Evolutionary conservation across 306 rosid genomes (phyloP), one percentile per base, ranked within the genome.

Genomic region (Cicer judaicum): DNA sequence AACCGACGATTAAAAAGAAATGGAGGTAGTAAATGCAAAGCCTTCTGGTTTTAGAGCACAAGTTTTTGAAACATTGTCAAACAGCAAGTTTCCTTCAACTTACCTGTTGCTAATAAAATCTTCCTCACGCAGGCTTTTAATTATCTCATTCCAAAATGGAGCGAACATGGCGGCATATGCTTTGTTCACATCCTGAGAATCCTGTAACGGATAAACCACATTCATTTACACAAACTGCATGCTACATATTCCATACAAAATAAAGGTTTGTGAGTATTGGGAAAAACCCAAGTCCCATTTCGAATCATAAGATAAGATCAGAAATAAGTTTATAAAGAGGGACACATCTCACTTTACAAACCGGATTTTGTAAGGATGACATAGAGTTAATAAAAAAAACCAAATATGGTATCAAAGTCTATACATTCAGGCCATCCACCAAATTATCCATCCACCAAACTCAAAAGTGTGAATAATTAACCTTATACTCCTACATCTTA

Each of bases 71-170:
- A 53, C 70, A 64, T 69, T 21, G 19, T 34, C 54, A 73, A 57
- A 79, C 48, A 76, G 77, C 68, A 78, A 76, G 44, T 43, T 77
- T 77, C 15, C 24, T 73, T 53, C 2, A 12, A 54, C 84, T 48
- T 64, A 94, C 98, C 98, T 87, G 70, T 91, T 90, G 80, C 97
- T 90, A 64, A 94, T 88, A 65, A 79, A 94, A 86, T 94, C 98
- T 81, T 94, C 98, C 85, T 94, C 98, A 0, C 98, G 97, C 78
- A 94, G 79, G 75, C 97, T 88, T 81, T 90, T 94, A 68, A 94
- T 88, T 78, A 94, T 91, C 84, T 94, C 97, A 59, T 94, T 94
- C 98, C 98, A 94, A 84, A 91, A 90, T 70, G 97, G 98, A 65
- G 98, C 89, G 81, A 94, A 94, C 48, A 72, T 84, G 60, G 95